A percentile compares a stretch with the other conserved stretches of the same genome.
phyloP scores from a whole-genome alignment of 495 filamentous ascomycete species.

The Podospora conica region DNA sequence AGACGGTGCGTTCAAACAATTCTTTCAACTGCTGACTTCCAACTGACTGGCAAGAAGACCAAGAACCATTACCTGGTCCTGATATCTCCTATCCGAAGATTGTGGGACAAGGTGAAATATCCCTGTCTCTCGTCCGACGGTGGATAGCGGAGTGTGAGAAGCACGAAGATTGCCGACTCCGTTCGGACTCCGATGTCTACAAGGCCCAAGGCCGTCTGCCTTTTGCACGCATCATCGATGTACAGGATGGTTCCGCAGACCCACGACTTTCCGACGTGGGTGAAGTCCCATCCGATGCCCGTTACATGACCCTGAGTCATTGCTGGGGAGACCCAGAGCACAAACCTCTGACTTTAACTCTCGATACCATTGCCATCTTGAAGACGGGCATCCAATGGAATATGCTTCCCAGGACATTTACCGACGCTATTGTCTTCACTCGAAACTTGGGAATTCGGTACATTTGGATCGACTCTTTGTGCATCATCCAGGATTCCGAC shows the following conservation, averaged over 20 bases:
- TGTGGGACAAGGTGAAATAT: not conserved
- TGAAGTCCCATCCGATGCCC: not conserved
- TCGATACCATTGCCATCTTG: not conserved
- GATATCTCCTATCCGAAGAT: not conserved
- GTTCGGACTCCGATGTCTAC: not conserved
- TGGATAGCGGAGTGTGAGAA: not conserved
- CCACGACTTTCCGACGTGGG: not conserved
- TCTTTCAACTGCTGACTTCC: not conserved
- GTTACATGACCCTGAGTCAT: not conserved
- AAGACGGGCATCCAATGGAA: not conserved
- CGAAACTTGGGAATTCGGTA: not conserved
- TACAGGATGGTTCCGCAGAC: not conserved
- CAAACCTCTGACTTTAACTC: not conserved
- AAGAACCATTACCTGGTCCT: not conserved
- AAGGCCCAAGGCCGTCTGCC: not conserved
- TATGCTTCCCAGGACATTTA: not conserved
- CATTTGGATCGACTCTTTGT: not conserved
- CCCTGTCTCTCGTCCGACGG: not conserved
- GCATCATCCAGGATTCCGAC: not conserved
- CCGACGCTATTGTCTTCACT: not conserved
- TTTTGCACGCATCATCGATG: not conserved
- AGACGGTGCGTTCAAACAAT: not conserved
- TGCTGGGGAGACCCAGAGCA: not conserved
- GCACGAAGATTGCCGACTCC: not conserved
- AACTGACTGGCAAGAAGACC: not conserved